A percentile compares a stretch with the other conserved stretches of the same genome.
phyloP scores from a whole-genome alignment of 116 monocot genomes.

The Posidonia oceanica region DNA sequence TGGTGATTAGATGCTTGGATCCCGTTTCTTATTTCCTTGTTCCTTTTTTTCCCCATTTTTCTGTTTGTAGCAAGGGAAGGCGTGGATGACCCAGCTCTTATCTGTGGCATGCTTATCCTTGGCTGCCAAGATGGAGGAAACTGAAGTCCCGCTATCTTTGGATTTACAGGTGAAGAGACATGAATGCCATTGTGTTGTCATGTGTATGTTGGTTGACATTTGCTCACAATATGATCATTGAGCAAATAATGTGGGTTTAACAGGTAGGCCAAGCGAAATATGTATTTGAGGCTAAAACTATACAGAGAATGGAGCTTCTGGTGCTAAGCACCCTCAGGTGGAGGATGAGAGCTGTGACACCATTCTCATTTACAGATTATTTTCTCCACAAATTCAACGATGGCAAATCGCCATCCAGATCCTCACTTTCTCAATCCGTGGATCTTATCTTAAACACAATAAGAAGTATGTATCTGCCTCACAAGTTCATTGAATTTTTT shows the following conservation, averaged over 20 bases:
- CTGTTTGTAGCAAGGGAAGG: slow-evolving; percentile 39
- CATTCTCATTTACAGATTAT: slow-evolving; percentile 76
- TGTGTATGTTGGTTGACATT: neutral
- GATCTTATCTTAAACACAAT: slow-evolving; percentile 52
- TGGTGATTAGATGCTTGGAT: neutral
- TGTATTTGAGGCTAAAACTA: slow-evolving; percentile 67
- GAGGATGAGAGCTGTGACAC: slow-evolving; percentile 80
- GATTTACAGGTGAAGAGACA: slow-evolving; percentile 50
- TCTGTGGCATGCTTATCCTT: slow-evolving; percentile 63
- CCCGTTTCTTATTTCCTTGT: slow-evolving; percentile 1
- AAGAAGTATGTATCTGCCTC: slow-evolving; percentile 25
- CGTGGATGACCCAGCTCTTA: slow-evolving; percentile 58
- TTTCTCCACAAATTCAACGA: slow-evolving; percentile 57
- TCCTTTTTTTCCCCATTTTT: neutral
- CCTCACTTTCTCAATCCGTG: slow-evolving; percentile 19
- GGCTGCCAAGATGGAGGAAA: slow-evolving; percentile 63
- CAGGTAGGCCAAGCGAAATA: slow-evolving; percentile 51
- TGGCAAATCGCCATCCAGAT: slow-evolving; percentile 13
- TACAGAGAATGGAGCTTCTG: slow-evolving; percentile 86
- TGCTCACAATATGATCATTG: neutral
- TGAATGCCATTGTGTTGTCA: neutral
- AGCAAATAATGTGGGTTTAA: slow-evolving; percentile 4
- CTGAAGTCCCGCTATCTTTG: slow-evolving; percentile 38
- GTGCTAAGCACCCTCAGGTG: slow-evolving; percentile 67
- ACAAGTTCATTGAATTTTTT: neutral